phyloP scores from a whole-genome alignment of 345 rosid genomes.

The Tarenaya hassleriana region DNA sequence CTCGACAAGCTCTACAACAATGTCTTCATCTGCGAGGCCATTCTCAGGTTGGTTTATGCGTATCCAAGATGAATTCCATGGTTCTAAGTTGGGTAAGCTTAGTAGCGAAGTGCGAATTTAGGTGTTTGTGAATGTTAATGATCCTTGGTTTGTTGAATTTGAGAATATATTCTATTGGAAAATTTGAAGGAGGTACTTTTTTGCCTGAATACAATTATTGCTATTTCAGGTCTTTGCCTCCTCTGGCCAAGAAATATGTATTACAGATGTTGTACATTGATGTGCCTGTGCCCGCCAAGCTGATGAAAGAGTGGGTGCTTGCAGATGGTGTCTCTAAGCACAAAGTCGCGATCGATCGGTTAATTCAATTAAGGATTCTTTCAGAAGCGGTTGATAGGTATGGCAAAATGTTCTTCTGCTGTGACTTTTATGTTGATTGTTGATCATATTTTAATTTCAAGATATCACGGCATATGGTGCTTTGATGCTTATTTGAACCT shows the following conservation, averaged over 20 bases:
- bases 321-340: constrained; percentile 71
- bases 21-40: constrained; percentile 85
- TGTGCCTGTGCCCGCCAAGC: constrained; percentile 41
- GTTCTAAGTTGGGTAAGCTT: neutral
- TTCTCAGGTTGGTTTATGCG: constrained; percentile 51
- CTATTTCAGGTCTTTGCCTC: constrained; percentile 67
- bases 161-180: constrained; percentile 3
- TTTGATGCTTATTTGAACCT: neutral
- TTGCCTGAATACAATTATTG: neutral
- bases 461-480: no score
- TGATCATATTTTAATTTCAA: neutral
- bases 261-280: constrained; percentile 56
- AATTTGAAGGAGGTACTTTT: neutral
- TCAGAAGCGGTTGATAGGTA: constrained; percentile 50
- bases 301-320: constrained; percentile 75
- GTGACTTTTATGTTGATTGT: neutral
- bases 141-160: neutral
- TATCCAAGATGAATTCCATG: neutral
- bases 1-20: constrained; percentile 75
- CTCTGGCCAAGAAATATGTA: constrained; percentile 86
- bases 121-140: neutral
- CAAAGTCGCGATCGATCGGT: constrained; percentile 65
- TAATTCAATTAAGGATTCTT: constrained; percentile 66
- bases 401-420: neutral
- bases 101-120: neutral